Base-by-base conservation (phyloP, 495 filamentous ascomycete genomes). In the Aspergillus nidulans region DNA sequence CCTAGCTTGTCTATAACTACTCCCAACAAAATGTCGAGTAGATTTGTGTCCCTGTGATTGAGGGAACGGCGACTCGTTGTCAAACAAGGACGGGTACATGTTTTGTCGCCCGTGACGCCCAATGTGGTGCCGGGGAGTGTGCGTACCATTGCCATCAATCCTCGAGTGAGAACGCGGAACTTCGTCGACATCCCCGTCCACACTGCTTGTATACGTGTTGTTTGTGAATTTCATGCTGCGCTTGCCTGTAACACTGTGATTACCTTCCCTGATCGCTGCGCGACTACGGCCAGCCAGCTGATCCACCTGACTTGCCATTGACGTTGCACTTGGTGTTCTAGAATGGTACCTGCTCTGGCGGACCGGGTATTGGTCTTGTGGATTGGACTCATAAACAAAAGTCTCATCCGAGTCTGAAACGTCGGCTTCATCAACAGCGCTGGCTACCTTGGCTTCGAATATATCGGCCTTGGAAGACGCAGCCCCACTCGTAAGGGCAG, bases 151-250 rank as follows among this genome's bases (percentile, higher is more conserved):
- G 9, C 84, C 85, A 38, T 76, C 77, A n/a, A 68, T 63, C 40
- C 71, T 69, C n/a, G 67, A 60, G 59, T 77, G 81, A 59, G 79
- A 83, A 48, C 81, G 79, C 52, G 81, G 83, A 61, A 82, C 82
- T 58, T 87, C 84, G 6, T 91, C 87, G 21, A 75, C 68, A 12
- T 83, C 77, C 30, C 78, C 80, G 48, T 90, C 86, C 36, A 79
- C 77, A 51, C 73, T 81, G 59, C 71, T 77, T 55, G 75, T 79
- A 68, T 84, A 88, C 34, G 85, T 84, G 53, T 88, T 89, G 69
- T 89, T 95, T n/a, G 89, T 87, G 62, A 97, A 97, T 63, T 98
- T 97, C 94, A 97, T 97, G 70, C 88, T 95, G 69, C 89, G 89
- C 75, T 96, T 96, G 55, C 86, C 83, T 6, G 82, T 80, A 16